Conservation (phyloP, 1,284 basidiomycete species). For the Gomphus bonarii region DNA sequence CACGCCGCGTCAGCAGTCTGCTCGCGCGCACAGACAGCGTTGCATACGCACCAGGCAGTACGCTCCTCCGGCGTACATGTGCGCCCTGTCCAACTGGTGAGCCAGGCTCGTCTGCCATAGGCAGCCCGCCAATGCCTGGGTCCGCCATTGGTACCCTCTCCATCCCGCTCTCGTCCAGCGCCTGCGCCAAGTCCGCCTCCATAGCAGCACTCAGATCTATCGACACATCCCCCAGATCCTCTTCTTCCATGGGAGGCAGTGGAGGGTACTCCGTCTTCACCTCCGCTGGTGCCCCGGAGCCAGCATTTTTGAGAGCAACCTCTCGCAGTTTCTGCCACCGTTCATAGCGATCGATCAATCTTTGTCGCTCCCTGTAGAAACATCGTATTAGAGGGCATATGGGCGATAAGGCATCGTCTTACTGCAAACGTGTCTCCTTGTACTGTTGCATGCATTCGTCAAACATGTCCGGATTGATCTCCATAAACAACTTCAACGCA, state of each 20-base stretch:
- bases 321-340: slow-evolving; percentile 77
- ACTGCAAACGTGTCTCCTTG: slow-evolving; percentile 82
- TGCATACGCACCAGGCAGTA: slow-evolving; percentile 56
- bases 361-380: slow-evolving; percentile 65
- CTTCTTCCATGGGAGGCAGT: slow-evolving; percentile 69
- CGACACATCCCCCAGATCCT: slow-evolving; percentile 76
- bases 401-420: slow-evolving; percentile 24
- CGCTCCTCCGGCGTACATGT: slow-evolving; percentile 78
- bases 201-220: slow-evolving; percentile 82
- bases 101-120: slow-evolving; percentile 10
- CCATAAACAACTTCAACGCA: slow-evolving; percentile 97
- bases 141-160: slow-evolving; percentile 85
- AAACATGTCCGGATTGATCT: slow-evolving; percentile 94
- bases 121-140: slow-evolving; percentile 40
- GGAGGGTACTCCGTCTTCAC: slow-evolving; percentile 62
- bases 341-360: slow-evolving; percentile 69
- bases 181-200: slow-evolving; percentile 60
- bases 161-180: slow-evolving; percentile 73
- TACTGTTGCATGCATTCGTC: slow-evolving; percentile 93
- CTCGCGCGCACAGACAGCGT: slow-evolving; percentile 15
- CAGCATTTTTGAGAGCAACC: slow-evolving; percentile 57
- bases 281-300: slow-evolving; percentile 50
- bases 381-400: slow-evolving; percentile 10
- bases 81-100: slow-evolving; percentile 44
- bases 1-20: slow-evolving; percentile 21